A percentile compares a stretch with the other conserved stretches of the same genome.
phyloP scores from a whole-genome alignment of 371 early-diverging fungal species.

The Funneliformis caledonium region DNA sequence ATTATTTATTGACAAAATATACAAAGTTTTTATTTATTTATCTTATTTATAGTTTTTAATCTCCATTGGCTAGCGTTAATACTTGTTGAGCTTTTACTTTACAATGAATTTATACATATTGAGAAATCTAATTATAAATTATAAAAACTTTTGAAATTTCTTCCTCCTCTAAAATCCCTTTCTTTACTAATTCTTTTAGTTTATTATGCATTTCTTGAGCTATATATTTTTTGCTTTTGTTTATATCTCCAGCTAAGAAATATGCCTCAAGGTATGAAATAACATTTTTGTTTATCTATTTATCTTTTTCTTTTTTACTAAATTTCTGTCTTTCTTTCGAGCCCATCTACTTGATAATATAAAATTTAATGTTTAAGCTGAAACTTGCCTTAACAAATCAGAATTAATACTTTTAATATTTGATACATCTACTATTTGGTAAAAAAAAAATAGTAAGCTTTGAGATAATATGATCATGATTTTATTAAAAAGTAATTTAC shows the following conservation, averaged over 20 bases:
- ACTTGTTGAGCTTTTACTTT: neutral
- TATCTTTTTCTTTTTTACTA: neutral
- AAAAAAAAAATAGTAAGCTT: no score
- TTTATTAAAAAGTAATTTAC: no score
- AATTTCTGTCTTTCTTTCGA: neutral
- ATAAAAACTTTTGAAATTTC: neutral
- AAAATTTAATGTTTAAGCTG: no score
- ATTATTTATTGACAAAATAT: no score
- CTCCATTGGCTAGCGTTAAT: neutral
- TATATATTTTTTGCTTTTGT: neutral
- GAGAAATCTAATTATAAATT: neutral
- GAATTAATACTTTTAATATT: no score
- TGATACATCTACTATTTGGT: no score
- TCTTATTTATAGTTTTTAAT: no score
- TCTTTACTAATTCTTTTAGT: neutral
- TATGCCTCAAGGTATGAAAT: neutral
- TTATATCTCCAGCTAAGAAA: neutral
- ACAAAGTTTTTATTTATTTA: no score
- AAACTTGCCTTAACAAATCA: no score
- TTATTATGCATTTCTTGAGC: constrained; percentile 3
- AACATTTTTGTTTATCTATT: neutral
- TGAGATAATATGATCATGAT: no score
- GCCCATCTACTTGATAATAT: neutral
- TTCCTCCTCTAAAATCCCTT: neutral
- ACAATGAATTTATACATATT: neutral